phyloP scores from a whole-genome alignment of 2,329 filamentous ascomycete genomes.

The Botrytis fabae region DNA sequence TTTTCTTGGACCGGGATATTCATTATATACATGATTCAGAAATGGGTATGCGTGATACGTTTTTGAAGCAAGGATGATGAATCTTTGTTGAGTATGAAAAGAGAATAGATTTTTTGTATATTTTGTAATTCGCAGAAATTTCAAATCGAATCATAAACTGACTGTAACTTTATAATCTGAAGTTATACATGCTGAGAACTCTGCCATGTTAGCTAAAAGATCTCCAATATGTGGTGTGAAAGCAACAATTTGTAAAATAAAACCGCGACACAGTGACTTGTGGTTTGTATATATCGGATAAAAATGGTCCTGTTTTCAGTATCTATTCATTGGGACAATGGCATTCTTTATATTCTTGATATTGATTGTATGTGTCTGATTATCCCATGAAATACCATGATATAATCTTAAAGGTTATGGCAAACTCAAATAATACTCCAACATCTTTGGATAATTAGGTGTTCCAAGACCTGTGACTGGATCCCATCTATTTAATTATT shows the following conservation, averaged over 20 bases:
- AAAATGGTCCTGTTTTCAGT: not conserved
- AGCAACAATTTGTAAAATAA: rapidly evolving
- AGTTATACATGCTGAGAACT: not conserved
- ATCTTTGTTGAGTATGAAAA: not conserved
- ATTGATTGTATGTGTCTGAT: not conserved
- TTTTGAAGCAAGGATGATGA: not conserved
- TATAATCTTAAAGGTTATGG: constrained; percentile 19
- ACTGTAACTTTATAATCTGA: too few species aligned
- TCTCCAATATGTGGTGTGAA: not conserved
- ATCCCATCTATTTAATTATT: constrained; percentile 37
- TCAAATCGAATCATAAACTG: too few species aligned
- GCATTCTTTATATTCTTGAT: not conserved
- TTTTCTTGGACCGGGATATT: not conserved
- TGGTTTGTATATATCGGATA: not conserved
- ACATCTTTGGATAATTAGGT: constrained; percentile 35
- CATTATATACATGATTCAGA: not conserved
- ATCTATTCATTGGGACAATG: not conserved
- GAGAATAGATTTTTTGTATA: not conserved
- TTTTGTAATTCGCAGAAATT: too few species aligned
- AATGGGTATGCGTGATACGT: not conserved
- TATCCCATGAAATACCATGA: not conserved
- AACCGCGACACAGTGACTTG: not conserved
- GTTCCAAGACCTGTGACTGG: constrained; percentile 38
- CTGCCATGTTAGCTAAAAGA: not conserved
- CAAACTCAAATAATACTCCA: constrained; percentile 32